Evolutionary conservation across 1,139 yeast species (phyloP), one percentile per base, ranked within the genome.

Genomic region (Yamadazyma triangularis): DNA sequence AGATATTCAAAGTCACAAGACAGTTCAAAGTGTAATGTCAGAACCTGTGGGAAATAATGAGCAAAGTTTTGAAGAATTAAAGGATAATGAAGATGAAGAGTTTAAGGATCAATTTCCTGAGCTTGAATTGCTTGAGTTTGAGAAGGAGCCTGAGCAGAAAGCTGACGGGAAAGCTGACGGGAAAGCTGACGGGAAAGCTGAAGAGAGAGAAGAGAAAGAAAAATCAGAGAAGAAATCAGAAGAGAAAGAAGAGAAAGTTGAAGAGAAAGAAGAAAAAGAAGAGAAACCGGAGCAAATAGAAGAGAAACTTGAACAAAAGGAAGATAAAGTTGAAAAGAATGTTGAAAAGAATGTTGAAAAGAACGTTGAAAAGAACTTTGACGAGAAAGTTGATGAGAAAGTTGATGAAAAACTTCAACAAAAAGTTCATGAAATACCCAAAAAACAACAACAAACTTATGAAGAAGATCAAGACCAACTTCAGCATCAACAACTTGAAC

Each of bases 21-120:
- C 41, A 2, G 28, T 43, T 15, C 47, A 47, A 25, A 45, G 48
- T 28, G 31, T 38, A 4, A 42, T 39, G 18, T 37, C 44, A 8
- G 48, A 45, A 28, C 38, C 42, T 15, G 6, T 9, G 6, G 20
- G 8, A 18, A 30, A 29, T 2, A 20, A 21, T 13, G 26, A 24
- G n/a, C n/a, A n/a, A n/a, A n/a, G n/a, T n/a, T n/a, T n/a, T n/a
- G n/a, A n/a, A n/a, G n/a, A 18, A 8, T 18, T 8, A 8, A 13
- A 21, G 4, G 29, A 27, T 6, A 8, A 19, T 20, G 16, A 24
- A 8, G 18, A 7, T 13, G 13, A 4, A 10, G 28, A 26, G 9
- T 4, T 18, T 25, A 13, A 18, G 3, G 28, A 26, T 13, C 19
- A 26, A 10, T 25, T 25, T 8, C 4, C 23, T 13, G 28, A 19